Base-by-base conservation (phyloP, 495 filamentous ascomycete species). In the Daldinia loculata region DNA sequence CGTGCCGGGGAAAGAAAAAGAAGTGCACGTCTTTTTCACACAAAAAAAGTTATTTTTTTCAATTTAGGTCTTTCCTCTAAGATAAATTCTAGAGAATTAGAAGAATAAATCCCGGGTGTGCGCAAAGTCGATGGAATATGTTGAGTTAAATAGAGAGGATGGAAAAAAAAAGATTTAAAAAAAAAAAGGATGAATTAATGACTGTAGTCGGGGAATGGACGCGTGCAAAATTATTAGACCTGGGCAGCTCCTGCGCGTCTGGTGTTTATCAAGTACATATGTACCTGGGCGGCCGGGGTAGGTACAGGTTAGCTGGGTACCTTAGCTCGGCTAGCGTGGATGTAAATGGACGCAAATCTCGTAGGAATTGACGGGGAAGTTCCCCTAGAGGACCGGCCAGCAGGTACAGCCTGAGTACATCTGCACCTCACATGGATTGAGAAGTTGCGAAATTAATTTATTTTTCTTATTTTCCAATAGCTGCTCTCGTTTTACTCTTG, bases 311-410 rank as follows among this genome's bases (percentile, higher is more conserved):
- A 63, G 51, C 34, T 41, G 38, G 32, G 32, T 64, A 64, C 34
- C 56, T 48, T 56, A 9, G 14, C 56, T 48, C 0, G n/a, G 12
- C 65, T 34, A 36, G 22, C 39, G 7, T 48, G 19, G 19, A 48
- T 48, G 43, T 48, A 48, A 48, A 48, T 50, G 22, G 39, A 39
- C 19, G 41, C 53, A 17, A 50, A 66, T 56, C 51, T 68, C 29
- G 6, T 53, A 63, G 56, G 57, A 66, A 61, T 57, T 59, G 67
- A 65, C 67, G 57, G 67, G 62, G 67, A 66, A 64, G 38, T 5
- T 61, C 29, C 61, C 61, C 50, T 34, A 56, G 15, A 29, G 27
- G 30, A 30, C 51, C 51, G 7, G 3, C 26, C 15, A 29, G 14
- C 12, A 53, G 24, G 51, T 53, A 27, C 50, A 71, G 56, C 29